Conservation (phyloP, 169 alveolate genomes). For the Babesia microti region DNA sequence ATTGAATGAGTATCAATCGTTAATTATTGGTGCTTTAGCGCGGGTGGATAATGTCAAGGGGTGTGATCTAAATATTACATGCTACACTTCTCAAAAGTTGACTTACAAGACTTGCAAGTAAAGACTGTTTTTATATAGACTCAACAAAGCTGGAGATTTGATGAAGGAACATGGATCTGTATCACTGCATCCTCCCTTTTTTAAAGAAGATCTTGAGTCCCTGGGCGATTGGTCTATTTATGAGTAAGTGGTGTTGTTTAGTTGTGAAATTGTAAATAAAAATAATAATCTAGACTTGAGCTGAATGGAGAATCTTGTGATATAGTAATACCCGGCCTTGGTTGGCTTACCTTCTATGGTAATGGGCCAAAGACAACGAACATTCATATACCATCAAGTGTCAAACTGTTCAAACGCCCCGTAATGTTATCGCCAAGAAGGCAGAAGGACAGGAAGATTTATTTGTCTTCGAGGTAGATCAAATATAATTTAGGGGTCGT, state of each 20-base stretch:
- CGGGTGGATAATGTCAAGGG: conserved; percentile 46
- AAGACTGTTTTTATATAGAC: background rate
- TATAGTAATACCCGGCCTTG: conserved; percentile 61
- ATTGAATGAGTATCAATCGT: conserved; percentile 52
- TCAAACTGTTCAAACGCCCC: conserved; percentile 59
- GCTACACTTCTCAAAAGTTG: conserved; percentile 17
- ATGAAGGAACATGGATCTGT: conserved; percentile 52
- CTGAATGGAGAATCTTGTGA: conserved; percentile 52
- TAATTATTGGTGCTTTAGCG: conserved; percentile 55
- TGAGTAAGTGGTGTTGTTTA: conserved; percentile 20
- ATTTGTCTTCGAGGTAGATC: too few species aligned
- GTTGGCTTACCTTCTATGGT: conserved; percentile 68
- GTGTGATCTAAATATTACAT: conserved; percentile 7
- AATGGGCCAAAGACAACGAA: conserved; percentile 56
- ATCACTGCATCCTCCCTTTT: conserved; percentile 43
- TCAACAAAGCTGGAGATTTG: conserved; percentile 9
- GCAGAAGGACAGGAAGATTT: too few species aligned
- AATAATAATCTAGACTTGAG: conserved; percentile 28
- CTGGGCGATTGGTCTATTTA: conserved; percentile 19
- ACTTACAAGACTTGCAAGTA: conserved; percentile 32
- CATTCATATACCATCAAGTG: conserved; percentile 60
- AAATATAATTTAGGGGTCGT: too few species aligned
- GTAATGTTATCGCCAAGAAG: too few species aligned
- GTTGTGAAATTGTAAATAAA: background rate
- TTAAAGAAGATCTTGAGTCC: conserved; percentile 23